Evolutionary conservation across 306 rosid species (phyloP).

Genomic region (Cucumis cinereus): DNA sequence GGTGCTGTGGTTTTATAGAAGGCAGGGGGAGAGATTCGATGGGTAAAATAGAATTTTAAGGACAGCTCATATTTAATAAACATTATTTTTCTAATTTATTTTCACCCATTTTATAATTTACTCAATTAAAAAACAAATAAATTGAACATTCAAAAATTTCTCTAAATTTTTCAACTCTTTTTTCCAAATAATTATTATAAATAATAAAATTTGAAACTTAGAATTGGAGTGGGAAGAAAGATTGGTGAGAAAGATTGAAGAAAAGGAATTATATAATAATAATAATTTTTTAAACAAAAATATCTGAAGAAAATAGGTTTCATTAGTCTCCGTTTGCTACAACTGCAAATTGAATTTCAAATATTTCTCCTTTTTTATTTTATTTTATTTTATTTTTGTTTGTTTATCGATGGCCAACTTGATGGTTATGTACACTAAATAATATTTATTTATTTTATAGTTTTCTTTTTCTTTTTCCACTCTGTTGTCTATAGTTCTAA

Average conservation of each 20-base stretch:
- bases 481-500: no score
- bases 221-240: background rate
- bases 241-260: background rate
- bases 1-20: constrained; percentile 38
- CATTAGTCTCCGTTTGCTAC: background rate
- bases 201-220: background rate
- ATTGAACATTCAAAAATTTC: no score
- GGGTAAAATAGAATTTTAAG: background rate
- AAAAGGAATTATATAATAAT: background rate
- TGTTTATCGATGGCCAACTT: no score
- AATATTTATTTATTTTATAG: no score
- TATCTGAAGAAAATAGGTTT: background rate
- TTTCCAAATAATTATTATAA: no score
- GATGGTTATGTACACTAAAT: no score
- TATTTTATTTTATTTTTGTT: no score
- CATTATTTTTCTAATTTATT: background rate
- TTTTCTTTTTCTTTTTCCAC: no score
- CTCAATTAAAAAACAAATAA: no score
- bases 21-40: background rate
- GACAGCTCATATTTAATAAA: background rate
- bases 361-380: no score
- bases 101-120: no score
- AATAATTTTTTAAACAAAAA: background rate
- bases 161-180: no score
- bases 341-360: background rate